Conservation (phyloP, 2,329 filamentous ascomycete species). For the Botrytis paeoniae region DNA sequence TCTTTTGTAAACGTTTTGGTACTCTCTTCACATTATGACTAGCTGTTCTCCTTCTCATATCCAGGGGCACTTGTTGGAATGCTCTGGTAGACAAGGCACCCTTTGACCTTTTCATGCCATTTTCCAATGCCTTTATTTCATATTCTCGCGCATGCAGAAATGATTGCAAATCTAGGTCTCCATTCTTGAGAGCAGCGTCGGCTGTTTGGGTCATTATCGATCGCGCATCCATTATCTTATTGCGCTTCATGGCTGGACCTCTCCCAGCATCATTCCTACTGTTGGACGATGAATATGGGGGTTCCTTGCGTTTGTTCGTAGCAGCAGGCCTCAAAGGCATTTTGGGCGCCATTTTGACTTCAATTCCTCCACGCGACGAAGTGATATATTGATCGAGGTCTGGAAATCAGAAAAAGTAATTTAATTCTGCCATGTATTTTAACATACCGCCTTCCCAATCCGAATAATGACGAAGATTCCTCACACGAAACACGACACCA, state of each 20-base stretch:
- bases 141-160: constrained; percentile 85
- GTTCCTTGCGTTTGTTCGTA: constrained; percentile 33
- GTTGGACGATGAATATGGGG: constrained; percentile 26
- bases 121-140: constrained; percentile 81
- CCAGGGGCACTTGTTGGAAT: constrained; percentile 86
- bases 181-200: constrained; percentile 51
- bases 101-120: constrained; percentile 75
- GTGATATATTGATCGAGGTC: not conserved
- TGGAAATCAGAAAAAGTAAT: not conserved
- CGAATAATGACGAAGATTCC: not conserved
- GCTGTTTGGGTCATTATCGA: constrained; percentile 45
- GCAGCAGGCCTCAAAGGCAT: constrained; percentile 28
- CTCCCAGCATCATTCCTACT: constrained; percentile 21
- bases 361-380: not conserved
- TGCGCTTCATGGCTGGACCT: constrained; percentile 40
- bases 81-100: constrained; percentile 62
- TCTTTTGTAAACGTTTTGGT: constrained; percentile 68
- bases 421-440: not conserved
- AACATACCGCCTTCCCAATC: not conserved
- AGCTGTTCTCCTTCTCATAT: constrained; percentile 80
- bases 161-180: constrained; percentile 78
- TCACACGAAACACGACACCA: constrained; percentile 9
- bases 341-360: not conserved
- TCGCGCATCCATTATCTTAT: constrained; percentile 44
- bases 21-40: constrained; percentile 94